phyloP scores from a whole-genome alignment of 352 stramenopile genomes.

The Phytopythium vexans region DNA sequence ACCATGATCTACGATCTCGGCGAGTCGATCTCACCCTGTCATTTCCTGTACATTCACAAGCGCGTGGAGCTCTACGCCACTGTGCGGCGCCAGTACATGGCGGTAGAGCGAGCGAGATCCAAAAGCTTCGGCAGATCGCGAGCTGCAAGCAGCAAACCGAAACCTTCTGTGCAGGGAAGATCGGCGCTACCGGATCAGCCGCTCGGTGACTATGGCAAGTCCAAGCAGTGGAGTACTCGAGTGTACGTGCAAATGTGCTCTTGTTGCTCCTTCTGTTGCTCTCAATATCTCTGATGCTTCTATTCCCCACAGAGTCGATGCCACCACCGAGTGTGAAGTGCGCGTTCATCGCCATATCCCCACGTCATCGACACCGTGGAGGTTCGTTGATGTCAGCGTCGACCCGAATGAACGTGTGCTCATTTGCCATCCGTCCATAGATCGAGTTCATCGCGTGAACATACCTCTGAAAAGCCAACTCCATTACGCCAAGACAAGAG shows the following conservation, averaged over 20 bases:
- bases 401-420: not conserved
- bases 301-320: slow-evolving; percentile 21
- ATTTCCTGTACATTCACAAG: slow-evolving; percentile 15
- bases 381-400: slow-evolving; percentile 17
- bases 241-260: too few relatives aligned
- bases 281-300: too few relatives aligned
- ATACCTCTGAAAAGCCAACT: not conserved
- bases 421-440: not conserved
- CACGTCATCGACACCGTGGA: slow-evolving; percentile 49
- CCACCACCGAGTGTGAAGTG: slow-evolving; percentile 33
- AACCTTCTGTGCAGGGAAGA: not conserved
- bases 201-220: too few relatives aligned
- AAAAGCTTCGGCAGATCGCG: slow-evolving; percentile 9
- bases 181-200: too few relatives aligned
- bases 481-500: slow-evolving; percentile 15
- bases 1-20: too few relatives aligned
- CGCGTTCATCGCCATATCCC: slow-evolving; percentile 29
- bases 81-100: slow-evolving; percentile 62
- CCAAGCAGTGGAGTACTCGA: too few relatives aligned
- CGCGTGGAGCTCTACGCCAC: slow-evolving; percentile 43
- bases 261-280: too few relatives aligned
- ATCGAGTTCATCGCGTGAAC: slow-evolving; percentile 2
- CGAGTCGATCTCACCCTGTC: too few relatives aligned
- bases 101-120: slow-evolving; percentile 29
- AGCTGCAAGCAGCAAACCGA: not conserved